Conservation (phyloP, 1,284 basidiomycete species). For the Papiliotrema flavescens region DNA sequence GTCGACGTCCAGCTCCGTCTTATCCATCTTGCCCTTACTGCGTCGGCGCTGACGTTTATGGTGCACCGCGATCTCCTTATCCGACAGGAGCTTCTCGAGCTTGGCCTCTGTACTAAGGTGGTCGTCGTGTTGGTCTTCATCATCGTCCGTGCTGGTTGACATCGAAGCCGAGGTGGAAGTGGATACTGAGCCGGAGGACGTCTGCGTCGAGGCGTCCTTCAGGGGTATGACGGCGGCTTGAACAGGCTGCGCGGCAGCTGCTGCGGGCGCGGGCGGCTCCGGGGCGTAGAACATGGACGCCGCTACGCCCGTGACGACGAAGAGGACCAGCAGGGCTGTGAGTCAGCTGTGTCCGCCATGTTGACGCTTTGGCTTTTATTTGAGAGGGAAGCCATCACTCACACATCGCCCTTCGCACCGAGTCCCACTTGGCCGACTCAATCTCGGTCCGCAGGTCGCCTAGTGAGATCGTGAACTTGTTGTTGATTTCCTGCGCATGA, state of each 20-base stretch:
- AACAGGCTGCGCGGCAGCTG: slow-evolving; percentile 3
- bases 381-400: slow-evolving; percentile 38
- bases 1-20: not conserved
- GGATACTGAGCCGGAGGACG: no score
- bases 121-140: slow-evolving; percentile 19
- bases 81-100: slow-evolving; percentile 3
- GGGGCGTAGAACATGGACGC: slow-evolving; percentile 10
- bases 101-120: not conserved
- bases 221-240: slow-evolving; percentile 7
- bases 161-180: slow-evolving; percentile 11
- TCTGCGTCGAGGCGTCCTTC: slow-evolving; percentile 21
- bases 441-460: slow-evolving; percentile 83
- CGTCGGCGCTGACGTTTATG: not conserved
- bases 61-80: not conserved
- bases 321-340: not conserved
- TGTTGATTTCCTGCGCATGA: slow-evolving; percentile 66
- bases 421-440: slow-evolving; percentile 87
- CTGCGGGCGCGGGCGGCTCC: not conserved
- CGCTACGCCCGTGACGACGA: not conserved
- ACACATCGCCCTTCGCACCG: slow-evolving; percentile 81
- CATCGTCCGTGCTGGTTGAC: slow-evolving; percentile 22
- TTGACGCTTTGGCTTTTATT: not conserved
- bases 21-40: not conserved
- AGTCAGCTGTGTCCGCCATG: not conserved
- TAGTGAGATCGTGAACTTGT: slow-evolving; percentile 76